phyloP scores from a whole-genome alignment of 345 rosid species.

The Gossypium australe region DNA sequence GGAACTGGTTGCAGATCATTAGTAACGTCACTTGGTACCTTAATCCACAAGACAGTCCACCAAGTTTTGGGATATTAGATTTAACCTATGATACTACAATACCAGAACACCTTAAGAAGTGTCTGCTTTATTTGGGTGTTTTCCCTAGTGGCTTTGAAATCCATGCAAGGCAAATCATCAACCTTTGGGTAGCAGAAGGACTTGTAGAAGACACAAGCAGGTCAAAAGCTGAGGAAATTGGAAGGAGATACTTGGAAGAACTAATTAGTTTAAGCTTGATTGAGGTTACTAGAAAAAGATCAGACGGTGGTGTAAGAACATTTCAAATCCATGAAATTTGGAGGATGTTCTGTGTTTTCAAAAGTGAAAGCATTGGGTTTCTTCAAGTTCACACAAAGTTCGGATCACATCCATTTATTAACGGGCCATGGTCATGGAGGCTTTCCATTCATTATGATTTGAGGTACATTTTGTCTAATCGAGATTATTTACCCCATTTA shows the following conservation, averaged over 20 bases:
- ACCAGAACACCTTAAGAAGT: background rate
- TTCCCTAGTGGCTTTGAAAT: constrained; percentile 8
- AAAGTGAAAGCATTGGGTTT: background rate
- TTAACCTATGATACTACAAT: background rate
- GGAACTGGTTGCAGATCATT: background rate
- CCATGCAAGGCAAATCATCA: background rate
- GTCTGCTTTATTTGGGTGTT: constrained; percentile 2
- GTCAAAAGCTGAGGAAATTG: background rate
- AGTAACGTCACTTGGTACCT: background rate
- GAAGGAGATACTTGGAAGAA: constrained; percentile 2
- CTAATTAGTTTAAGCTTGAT: background rate
- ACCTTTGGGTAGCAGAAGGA: constrained; percentile 11
- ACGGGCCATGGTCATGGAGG: background rate
- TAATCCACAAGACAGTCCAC: background rate
- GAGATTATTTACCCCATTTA: background rate
- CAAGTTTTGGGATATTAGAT: background rate
- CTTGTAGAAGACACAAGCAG: background rate
- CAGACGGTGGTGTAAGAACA: background rate
- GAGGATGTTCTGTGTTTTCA: background rate
- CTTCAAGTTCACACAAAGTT: background rate
- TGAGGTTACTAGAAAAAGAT: background rate
- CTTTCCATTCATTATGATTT: background rate
- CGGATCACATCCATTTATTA: background rate
- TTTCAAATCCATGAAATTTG: constrained; percentile 1
- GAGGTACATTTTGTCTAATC: background rate